Percentiles rank a stretch among this genome's conserved stretches.
phyloP scores from a whole-genome alignment of 2,329 filamentous ascomycete genomes.

The Diaporthe aspalathi region DNA sequence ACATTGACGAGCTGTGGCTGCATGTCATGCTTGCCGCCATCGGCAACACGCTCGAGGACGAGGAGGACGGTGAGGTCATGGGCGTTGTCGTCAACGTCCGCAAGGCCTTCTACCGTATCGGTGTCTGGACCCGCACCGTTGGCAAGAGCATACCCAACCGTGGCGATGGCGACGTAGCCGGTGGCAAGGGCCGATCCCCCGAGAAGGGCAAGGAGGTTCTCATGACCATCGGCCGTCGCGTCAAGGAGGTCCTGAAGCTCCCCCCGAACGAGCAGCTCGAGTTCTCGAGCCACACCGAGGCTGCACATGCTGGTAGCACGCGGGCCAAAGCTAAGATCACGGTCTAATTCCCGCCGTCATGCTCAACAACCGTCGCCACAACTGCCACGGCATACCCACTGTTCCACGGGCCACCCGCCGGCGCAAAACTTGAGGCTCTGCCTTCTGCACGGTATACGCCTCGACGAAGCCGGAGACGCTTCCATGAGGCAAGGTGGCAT shows the following conservation, averaged over 20 bases:
- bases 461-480: neutral
- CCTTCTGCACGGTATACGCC: neutral
- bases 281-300: conserved; percentile 97
- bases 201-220: conserved; percentile 91
- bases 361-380: conserved; percentile 13
- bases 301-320: conserved; percentile 91
- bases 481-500: conserved; percentile 23
- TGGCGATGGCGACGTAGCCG: conserved; percentile 77
- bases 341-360: conserved; percentile 65
- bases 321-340: conserved; percentile 94
- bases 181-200: conserved; percentile 79
- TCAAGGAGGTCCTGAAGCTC: conserved; percentile 92
- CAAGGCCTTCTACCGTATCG: conserved; percentile 97
- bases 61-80: conserved; percentile 97
- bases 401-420: neutral
- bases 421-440: neutral
- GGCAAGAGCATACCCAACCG: conserved; percentile 85
- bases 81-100: conserved; percentile 98
- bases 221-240: conserved; percentile 84
- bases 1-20: conserved; percentile 96
- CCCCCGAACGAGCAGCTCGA: conserved; percentile 83
- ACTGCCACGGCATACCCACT: conserved; percentile 13
- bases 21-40: conserved; percentile 97
- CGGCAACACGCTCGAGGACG: conserved; percentile 95
- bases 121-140: conserved; percentile 95